phyloP scores from a whole-genome alignment of 331 rosid genomes.

The Quercus tomentella region DNA sequence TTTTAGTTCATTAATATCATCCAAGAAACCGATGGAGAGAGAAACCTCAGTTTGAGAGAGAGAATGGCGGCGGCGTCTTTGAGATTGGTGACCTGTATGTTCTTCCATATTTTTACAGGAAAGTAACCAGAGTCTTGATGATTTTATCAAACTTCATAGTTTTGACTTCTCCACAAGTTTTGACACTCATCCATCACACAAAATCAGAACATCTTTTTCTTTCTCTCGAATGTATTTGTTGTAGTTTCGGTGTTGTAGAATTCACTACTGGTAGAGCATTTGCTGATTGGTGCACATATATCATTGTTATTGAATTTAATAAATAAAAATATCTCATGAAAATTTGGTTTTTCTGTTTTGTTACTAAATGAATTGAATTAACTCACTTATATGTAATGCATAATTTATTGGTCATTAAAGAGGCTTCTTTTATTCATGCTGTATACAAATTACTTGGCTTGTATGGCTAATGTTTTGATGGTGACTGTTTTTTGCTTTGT shows the following conservation, averaged over 20 bases:
- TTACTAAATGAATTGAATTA: conserved; percentile 22
- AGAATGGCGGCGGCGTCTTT: too few relatives aligned
- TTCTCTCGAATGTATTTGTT: conserved; percentile 56
- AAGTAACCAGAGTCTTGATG: too few relatives aligned
- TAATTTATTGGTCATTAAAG: conserved; percentile 18
- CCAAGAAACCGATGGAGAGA: conserved; percentile 7
- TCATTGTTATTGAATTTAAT: conserved; percentile 66
- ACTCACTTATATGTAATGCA: conserved; percentile 10
- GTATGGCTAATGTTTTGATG: conserved; percentile 7
- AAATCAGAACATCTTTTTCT: conserved; percentile 44
- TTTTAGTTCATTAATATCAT: neutral
- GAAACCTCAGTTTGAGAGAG: neutral
- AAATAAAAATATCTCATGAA: conserved; percentile 42
- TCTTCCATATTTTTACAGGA: too few relatives aligned
- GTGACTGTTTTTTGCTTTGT: neutral
- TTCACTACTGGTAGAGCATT: conserved; percentile 58
- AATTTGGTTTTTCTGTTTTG: conserved; percentile 38
- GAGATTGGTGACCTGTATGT: too few relatives aligned
- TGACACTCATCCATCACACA: conserved; percentile 11
- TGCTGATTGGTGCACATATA: conserved; percentile 75
- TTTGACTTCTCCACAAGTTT: too few relatives aligned
- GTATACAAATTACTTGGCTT: neutral
- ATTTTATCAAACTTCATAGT: too few relatives aligned
- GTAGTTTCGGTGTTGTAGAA: conserved; percentile 69
- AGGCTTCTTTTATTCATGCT: conserved; percentile 21